phyloP scores from a whole-genome alignment of 2,329 filamentous ascomycete species.

The Fusarium austroafricanum region DNA sequence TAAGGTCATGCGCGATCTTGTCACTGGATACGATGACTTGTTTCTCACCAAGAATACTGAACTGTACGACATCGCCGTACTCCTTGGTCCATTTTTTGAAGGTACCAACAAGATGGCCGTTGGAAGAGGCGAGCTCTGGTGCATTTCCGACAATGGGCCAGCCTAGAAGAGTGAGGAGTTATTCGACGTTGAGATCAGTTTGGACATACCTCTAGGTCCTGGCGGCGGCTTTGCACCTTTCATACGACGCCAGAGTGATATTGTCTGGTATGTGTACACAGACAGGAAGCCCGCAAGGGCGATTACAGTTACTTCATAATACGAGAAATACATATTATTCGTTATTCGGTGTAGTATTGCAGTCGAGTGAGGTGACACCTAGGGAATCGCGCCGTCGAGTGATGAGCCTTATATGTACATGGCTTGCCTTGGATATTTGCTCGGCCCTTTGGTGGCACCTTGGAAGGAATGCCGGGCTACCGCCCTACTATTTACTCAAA shows the following conservation, averaged over 20 bases:
- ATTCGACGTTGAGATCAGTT: background rate
- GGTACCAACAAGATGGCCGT: slow-evolving; percentile 1
- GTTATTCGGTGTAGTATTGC: background rate
- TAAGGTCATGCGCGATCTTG: background rate
- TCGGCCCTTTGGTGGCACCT: too few relatives aligned
- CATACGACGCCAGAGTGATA: background rate
- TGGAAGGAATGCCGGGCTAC: too few relatives aligned
- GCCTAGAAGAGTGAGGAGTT: background rate
- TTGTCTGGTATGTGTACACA: background rate
- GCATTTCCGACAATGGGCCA: slow-evolving; percentile 10
- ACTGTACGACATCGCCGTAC: slow-evolving; percentile 5
- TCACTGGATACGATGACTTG: slow-evolving; percentile 1
- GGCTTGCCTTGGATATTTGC: too few relatives aligned
- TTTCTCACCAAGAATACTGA: slow-evolving; percentile 7
- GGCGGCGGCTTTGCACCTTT: slow-evolving; percentile 4
- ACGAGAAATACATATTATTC: background rate
- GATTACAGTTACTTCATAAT: background rate
- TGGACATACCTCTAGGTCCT: background rate
- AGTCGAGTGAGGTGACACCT: too few relatives aligned
- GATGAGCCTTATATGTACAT: background rate
- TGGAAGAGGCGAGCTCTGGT: slow-evolving; percentile 1
- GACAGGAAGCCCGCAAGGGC: background rate
- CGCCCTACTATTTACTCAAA: too few relatives aligned
- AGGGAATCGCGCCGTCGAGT: background rate
- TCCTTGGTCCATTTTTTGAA: slow-evolving; percentile 1